Evolutionary conservation across 2,329 filamentous ascomycete genomes (phyloP), one percentile per base, ranked within the genome.

Genomic region (Elsinoe ampelina): DNA sequence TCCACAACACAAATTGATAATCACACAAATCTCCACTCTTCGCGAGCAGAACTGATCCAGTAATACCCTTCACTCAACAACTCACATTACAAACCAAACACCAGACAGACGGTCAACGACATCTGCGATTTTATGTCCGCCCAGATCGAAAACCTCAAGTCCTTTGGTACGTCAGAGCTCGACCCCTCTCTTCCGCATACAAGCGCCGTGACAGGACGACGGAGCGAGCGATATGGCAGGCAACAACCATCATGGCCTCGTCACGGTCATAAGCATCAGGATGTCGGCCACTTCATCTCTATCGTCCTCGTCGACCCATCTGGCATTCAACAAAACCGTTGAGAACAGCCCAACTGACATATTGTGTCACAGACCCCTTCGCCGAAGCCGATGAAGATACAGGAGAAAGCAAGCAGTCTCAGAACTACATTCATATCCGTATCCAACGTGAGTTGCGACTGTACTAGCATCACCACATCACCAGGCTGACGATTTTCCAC

Each of bases 311-410:
- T 20, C 26, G n/a, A n/a, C 5, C 15, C 17, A 52, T 34, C 22
- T 38, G 12, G 4, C 15, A 56, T 42, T 30, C 54, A 56, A 56
- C 54, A 56, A 48, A 56, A 47, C 54, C 54, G 54, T 56, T 55
- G 39, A 48, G 26, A 26, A 48, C 39, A 56, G 48, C 42, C 38
- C 17, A 56, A 56, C 54, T 56, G 54, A 56, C 54, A 22, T 45
- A 39, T 47, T 15, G 59, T 56, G 54, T 55, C 61, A 67, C 72
- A 96, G 93, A 98, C 86, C 93, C 93, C 87, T 98, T 98, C 89
- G 93, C 93, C 86, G 93, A 97, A 89, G 93, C 91, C 84, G 93
- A 96, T 89, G 92, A 96, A 86, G 91, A 95, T 77, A 90, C 87
- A 76, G 91, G 90, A 81, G 88, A 95, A 79, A 86, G 84, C 74